These are phyloP conservation scores for Catharanthus roseus DNA, from an alignment of 257 asterid genomes.

Conservation along the genomic window DNA sequence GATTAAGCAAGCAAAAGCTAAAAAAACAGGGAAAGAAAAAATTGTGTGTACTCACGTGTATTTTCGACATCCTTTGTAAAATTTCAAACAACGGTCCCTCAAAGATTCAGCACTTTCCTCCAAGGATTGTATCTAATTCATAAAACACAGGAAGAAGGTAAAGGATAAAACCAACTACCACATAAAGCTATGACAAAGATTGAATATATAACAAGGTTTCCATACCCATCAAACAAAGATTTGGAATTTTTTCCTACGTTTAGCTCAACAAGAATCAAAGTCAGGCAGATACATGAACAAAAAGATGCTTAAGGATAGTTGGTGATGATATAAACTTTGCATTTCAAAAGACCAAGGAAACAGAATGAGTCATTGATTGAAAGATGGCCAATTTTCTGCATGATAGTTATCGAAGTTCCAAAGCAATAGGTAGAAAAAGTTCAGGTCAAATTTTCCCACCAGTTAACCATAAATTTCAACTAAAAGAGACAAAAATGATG, in stretches of 20 bases:
- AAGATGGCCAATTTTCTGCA: not conserved
- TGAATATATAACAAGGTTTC: not conserved
- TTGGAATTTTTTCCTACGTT: not conserved
- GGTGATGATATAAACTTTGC: not conserved
- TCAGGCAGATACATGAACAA: not conserved
- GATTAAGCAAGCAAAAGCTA: not conserved
- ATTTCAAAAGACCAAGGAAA: not conserved
- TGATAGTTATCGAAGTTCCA: not conserved
- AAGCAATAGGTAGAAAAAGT: not conserved
- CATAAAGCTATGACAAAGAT: slow-evolving; percentile 10
- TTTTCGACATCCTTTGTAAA: slow-evolving; percentile 96
- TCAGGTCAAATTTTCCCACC: not conserved
- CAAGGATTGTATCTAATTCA: slow-evolving; percentile 75
- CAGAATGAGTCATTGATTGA: not conserved
- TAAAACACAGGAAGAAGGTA: slow-evolving; percentile 13
- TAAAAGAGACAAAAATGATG: not conserved
- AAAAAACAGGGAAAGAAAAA: slow-evolving; percentile 6
- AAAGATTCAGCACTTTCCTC: slow-evolving; percentile 91
- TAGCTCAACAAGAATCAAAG: slow-evolving; percentile 6
- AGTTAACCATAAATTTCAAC: not conserved
- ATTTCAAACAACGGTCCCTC: slow-evolving; percentile 91
- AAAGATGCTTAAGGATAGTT: not conserved
- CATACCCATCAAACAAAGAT: not conserved
- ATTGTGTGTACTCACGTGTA: slow-evolving; percentile 68
- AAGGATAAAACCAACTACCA: slow-evolving; percentile 9